These are phyloP conservation scores for Eucalyptus caleyi DNA, from an alignment of 345 rosid genomes.

Conservation along the genomic window DNA sequence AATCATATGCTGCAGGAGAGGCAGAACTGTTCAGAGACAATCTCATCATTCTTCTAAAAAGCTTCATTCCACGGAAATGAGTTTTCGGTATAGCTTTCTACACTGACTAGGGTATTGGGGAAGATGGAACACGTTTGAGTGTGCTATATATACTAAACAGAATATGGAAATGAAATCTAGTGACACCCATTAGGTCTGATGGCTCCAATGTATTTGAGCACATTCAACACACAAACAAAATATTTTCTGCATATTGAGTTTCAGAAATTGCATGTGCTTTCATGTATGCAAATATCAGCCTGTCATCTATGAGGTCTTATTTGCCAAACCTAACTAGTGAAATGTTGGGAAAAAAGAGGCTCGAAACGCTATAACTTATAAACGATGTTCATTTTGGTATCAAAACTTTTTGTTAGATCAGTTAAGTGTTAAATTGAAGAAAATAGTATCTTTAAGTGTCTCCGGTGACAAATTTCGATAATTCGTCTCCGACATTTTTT, in stretches of 20 bases:
- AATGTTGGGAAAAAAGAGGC: accelerated
- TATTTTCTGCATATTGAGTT: neutral
- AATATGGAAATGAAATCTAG: neutral
- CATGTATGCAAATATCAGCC: neutral
- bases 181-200: neutral
- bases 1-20: constrained; percentile 50
- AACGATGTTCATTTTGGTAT: no score
- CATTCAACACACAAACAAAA: neutral
- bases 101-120: neutral
- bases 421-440: accelerated
- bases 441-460: neutral
- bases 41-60: neutral
- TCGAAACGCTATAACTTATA: no score
- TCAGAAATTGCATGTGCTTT: neutral
- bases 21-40: neutral
- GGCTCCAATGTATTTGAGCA: neutral
- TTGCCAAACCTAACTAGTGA: neutral
- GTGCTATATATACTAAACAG: neutral
- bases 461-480: accelerated
- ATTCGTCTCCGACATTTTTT: no score
- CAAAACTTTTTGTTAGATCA: no score
- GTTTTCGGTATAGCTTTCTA: neutral
- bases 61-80: neutral
- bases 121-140: neutral
- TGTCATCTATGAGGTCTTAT: neutral